Evolutionary conservation across 495 filamentous ascomycete species (phyloP).

Genomic region (Penicillium samsonianum): DNA sequence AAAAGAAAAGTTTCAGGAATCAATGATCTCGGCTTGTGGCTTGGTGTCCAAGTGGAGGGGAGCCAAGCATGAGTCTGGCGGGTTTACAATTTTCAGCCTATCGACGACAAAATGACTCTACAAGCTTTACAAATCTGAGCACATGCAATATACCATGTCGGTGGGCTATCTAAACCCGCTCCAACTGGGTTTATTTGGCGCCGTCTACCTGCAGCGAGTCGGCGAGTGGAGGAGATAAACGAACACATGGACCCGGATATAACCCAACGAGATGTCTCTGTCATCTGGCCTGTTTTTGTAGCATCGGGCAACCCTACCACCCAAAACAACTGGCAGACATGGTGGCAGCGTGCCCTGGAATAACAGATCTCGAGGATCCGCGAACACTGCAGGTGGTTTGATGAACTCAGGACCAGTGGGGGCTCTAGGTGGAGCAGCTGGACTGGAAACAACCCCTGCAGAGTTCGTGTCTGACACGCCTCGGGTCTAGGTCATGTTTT

Average conservation of each 20-base stretch:
- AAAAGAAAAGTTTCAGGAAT: constrained; percentile 75
- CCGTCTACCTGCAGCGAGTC: not conserved
- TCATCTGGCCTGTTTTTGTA: not conserved
- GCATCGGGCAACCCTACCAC: not conserved
- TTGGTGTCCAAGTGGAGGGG: constrained; percentile 19
- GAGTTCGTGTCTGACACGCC: not conserved
- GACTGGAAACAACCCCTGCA: not conserved
- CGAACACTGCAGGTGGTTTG: not conserved
- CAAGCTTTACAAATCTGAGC: not conserved
- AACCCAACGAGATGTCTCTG: not conserved
- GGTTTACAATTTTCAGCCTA: constrained; percentile 9
- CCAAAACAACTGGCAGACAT: not conserved
- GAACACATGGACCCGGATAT: not conserved
- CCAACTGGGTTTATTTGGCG: constrained; percentile 9
- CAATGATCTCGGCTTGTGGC: constrained; percentile 46
- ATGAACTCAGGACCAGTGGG: not conserved
- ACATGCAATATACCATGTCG: not conserved
- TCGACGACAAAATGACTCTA: constrained; percentile 8
- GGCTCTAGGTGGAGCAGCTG: not conserved
- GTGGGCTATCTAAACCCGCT: constrained; percentile 13
- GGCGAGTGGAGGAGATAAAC: not conserved
- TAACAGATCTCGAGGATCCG: not conserved
- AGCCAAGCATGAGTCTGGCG: constrained; percentile 8
- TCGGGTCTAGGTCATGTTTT: not conserved
- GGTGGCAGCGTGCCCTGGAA: not conserved